phyloP scores from a whole-genome alignment of 495 filamentous ascomycete genomes.

The Penicillium pulvis region DNA sequence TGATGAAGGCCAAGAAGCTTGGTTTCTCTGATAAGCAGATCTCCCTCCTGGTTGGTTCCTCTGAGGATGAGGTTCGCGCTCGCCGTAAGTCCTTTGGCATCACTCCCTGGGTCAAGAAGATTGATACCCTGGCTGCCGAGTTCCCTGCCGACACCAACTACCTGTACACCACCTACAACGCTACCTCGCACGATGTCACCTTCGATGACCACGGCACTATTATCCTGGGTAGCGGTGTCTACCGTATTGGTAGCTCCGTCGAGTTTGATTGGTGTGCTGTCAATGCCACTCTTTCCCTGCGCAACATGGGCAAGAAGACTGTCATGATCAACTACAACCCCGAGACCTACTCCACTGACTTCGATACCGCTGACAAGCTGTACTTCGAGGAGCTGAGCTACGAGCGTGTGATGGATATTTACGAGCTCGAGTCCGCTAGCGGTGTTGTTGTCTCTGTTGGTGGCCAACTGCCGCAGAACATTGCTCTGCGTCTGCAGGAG shows the following conservation, averaged over 20 bases:
- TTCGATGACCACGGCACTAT: constrained; percentile 93
- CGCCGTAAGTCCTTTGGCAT: constrained; percentile 84
- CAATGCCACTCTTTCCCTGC: constrained; percentile 83
- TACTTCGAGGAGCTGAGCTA: constrained; percentile 98
- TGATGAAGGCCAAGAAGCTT: constrained; percentile 92
- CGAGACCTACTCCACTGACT: constrained; percentile 88
- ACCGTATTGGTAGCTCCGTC: constrained; percentile 95
- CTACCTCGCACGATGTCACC: constrained; percentile 88
- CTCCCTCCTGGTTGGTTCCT: constrained; percentile 76
- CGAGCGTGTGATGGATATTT: constrained; percentile 98
- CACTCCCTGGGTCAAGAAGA: constrained; percentile 92
- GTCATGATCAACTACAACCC: constrained; percentile 98
- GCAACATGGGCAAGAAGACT: constrained; percentile 92
- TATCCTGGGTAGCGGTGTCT: constrained; percentile 91
- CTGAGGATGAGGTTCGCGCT: constrained; percentile 88
- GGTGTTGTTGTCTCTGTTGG: constrained; percentile 96
- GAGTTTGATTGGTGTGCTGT: constrained; percentile 99
- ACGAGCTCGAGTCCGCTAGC: constrained; percentile 83
- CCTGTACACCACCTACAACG: constrained; percentile 98
- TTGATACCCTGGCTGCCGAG: constrained; percentile 94
- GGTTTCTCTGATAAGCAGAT: constrained; percentile 98
- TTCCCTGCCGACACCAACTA: constrained; percentile 98
- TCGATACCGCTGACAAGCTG: constrained; percentile 89
- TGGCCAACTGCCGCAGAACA: constrained; percentile 96
- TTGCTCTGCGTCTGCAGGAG: constrained; percentile 92